Base-by-base conservation (phyloP, 176 grass and related monocot species). In the Ensete ventricosum region DNA sequence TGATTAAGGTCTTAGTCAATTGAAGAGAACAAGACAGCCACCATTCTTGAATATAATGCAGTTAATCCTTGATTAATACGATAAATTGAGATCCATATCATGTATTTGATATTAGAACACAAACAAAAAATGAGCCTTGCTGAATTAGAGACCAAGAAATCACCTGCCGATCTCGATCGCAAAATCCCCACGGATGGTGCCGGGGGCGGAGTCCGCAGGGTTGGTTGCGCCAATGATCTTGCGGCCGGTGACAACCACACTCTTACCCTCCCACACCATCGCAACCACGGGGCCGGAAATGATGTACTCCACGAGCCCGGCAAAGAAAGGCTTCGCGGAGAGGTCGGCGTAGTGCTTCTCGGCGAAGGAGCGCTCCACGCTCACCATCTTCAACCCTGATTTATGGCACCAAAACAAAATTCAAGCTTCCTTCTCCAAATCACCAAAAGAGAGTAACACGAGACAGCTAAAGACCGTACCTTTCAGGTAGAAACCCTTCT, bases 401-500 rank as follows among this genome's bases (percentile, higher is more conserved):
- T 67, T 54, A 55, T 16, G 50, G 27, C 14, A 80, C 52, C 0
- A 1, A 77, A 63, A 21, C 24, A 72, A 77, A 64, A 52, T 26
- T 59, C 55, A 12, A 6, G n/a, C 57, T 52, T 81, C 53, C 14
- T 13, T 50, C 9, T 13, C 74, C 26, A 50, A n/a, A 48, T 17
- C 11, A 50, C 2, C 2, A n/a, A 78, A 13, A 19, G 19, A 70
- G 74, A 52, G 62, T 50, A 64, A 26, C 9, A 76, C 20, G 13
- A 21, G 48, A 19, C 1, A 3, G 2, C 14, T 65, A 54, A 53
- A 23, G 24, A 25, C 19, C 24, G 53, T 79, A 99, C 95, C 95
- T 76, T 88, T 99, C 59, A 99, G 81, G 86, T 99, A 99, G 87
- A 96, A 96, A 21, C 93, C 93, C 83, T 96, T 96, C 89, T 96